Evolutionary conservation across 2,329 filamentous ascomycete species (phyloP).

Genomic region (Ustulina deusta): DNA sequence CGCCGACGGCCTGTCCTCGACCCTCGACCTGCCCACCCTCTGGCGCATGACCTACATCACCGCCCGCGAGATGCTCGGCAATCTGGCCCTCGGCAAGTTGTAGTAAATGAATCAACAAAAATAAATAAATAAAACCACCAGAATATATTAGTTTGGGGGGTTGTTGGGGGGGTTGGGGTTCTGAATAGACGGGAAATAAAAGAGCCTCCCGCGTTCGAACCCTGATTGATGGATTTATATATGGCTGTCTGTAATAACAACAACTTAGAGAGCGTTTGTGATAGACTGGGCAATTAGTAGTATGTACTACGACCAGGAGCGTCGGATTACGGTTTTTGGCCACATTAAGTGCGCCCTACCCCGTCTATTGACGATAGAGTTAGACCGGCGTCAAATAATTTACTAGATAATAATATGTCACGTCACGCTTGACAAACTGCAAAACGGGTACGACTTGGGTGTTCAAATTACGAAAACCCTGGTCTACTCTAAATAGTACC

Average conservation of each 20-base stretch:
- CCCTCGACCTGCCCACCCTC: constrained; percentile 85
- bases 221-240: not conserved
- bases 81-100: constrained; percentile 78
- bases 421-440: not conserved
- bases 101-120: constrained; percentile 62
- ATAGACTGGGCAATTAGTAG: constrained; percentile 4
- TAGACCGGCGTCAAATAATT: constrained; percentile 8
- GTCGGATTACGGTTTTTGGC: not conserved
- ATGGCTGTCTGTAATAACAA: constrained; percentile 6
- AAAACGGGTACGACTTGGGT: not conserved
- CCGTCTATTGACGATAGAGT: not conserved
- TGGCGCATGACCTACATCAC: constrained; percentile 83
- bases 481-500: not conserved
- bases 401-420: constrained; percentile 9
- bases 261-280: not conserved
- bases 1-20: constrained; percentile 82
- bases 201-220: too few species aligned
- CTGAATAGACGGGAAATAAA: too few species aligned
- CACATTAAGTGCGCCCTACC: not conserved
- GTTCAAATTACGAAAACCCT: not conserved
- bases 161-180: too few species aligned
- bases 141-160: not conserved
- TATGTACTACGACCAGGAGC: not conserved
- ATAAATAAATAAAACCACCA: not conserved
- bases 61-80: constrained; percentile 78